Base-by-base conservation (phyloP, 2,329 filamentous ascomycete genomes). In the Paraphaeosphaeria minitans region DNA sequence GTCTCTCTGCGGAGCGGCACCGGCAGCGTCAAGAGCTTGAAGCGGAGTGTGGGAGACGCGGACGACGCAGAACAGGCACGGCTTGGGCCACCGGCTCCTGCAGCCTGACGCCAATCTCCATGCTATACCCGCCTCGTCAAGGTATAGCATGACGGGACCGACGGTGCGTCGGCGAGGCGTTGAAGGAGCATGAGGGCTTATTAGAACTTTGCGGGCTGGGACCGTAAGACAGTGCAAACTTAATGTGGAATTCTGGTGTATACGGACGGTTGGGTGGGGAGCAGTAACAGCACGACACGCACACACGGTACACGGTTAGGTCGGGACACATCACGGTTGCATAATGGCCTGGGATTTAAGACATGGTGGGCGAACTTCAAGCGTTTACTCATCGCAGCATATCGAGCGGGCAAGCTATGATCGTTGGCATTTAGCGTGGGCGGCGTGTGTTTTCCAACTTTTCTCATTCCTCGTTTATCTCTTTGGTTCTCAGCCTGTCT, bases 371-470 rank as follows among this genome's bases (percentile, higher is more conserved):
- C 64, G 61, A 31, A 5, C 4, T 9, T 31, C 7, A 31, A 57
- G 58, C 58, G 58, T 65, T 55, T 45, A 58, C 55, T 59, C 45
- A 33, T 49, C 39, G 49, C 56, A 56, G 63, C 62, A 59, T 56
- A 63, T 61, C 56, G 63, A 71, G 68, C 64, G 67, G 66, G 29
- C 29, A 31, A 39, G 51, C 46, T 66, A 76, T 63, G 71, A 68
- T 71, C 69, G 67, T 39, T 73, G 71, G 70, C 73, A 76, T 76
- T 76, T 75, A 75, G 73, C 74, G 70, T 69, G 66, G 71, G 74
- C 72, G 56, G 65, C 66, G 58, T 62, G 61, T 59, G 6, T 31
- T 31, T 66, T 66, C 46, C 53, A 59, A 55, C 55, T 43, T 62
- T 54, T 67, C 66, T 61, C 66, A 56, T 60, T 59, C 61, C 65